Evolutionary conservation across 176 grass and related monocot genomes (phyloP), one percentile per base, ranked within the genome.

Genomic region (Carex pumila): DNA sequence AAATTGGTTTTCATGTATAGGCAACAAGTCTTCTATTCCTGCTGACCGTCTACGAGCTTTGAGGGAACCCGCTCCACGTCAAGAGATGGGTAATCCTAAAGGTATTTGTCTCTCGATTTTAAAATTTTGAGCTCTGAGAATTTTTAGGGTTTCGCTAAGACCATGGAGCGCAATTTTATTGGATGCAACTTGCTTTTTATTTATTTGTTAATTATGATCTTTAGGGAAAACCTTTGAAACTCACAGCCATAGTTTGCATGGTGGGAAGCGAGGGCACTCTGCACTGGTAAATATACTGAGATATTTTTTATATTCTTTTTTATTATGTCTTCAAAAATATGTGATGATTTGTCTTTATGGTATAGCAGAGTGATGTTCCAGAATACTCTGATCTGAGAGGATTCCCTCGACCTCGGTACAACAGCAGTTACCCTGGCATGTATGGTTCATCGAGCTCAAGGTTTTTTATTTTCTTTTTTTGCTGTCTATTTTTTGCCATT

Each of bases 311-410:
- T 32, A 13, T 12, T 77, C 56, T 15, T 30, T 73, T 77, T 77
- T 50, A 15, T 77, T 12, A 65, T 82, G 22, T 73, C 3, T 12
- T 85, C 75, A 2, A 73, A 25, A 85, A 58, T 80, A 39, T 32
- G 30, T 22, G 37, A 45, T 3, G 18, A 49, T 21, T 39, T 58
- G 1, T 71, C 12, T 12, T 79, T 63, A 6, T 88, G 22, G 34
- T 83, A 22, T 30, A 84, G 22, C 80, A 90, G 88, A 86, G 86
- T 10, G 65, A 67, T 85, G 71, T 85, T 81, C 55, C 79, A 67
- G 63, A 30, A 39, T 89, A 86, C 52, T 53, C 9, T 54, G 87
- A 82, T 19, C 8, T 47, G 61, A 87, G 88, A 72, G 85, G 71
- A 25, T 83, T 89, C 13, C 57, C 83, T 80, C 34, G 15, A 30